A percentile compares a stretch with the other conserved stretches of the same genome.
phyloP scores from a whole-genome alignment of 1,284 basidiomycete genomes.

The Papiliotrema nemorosa region DNA sequence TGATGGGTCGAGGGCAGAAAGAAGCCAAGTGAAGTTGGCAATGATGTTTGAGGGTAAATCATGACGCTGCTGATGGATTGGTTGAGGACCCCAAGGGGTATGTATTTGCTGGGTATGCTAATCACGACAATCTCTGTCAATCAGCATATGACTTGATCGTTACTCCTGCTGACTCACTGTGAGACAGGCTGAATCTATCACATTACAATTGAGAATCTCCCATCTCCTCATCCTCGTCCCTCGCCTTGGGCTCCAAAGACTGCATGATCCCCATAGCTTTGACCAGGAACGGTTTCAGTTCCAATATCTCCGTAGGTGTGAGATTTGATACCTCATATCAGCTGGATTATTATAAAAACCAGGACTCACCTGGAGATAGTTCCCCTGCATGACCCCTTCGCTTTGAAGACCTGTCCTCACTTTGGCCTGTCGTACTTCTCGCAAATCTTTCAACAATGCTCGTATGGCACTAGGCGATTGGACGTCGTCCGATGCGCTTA shows the following conservation, averaged over 20 bases:
- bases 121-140: too few species aligned
- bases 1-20: too few species aligned
- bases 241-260: slow-evolving; percentile 23
- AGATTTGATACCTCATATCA: slow-evolving; percentile 69
- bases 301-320: slow-evolving; percentile 86
- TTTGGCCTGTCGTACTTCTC: slow-evolving; percentile 91
- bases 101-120: too few species aligned
- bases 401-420: slow-evolving; percentile 79
- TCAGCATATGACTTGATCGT: too few species aligned
- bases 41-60: too few species aligned
- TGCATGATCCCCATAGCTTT: slow-evolving; percentile 70
- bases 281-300: slow-evolving; percentile 83
- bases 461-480: slow-evolving; percentile 75
- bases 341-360: neutral
- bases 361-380: slow-evolving; percentile 63
- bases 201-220: too few species aligned
- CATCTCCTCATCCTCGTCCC: neutral
- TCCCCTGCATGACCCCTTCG: slow-evolving; percentile 53
- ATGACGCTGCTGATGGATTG: too few species aligned
- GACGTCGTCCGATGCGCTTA: slow-evolving; percentile 87
- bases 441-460: slow-evolving; percentile 83
- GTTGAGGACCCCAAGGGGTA: too few species aligned
- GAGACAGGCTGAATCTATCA: too few species aligned
- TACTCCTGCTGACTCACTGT: too few species aligned
- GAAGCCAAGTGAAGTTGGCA: too few species aligned